phyloP scores from a whole-genome alignment of 306 rosid species.

The Begonia masoniana region DNA sequence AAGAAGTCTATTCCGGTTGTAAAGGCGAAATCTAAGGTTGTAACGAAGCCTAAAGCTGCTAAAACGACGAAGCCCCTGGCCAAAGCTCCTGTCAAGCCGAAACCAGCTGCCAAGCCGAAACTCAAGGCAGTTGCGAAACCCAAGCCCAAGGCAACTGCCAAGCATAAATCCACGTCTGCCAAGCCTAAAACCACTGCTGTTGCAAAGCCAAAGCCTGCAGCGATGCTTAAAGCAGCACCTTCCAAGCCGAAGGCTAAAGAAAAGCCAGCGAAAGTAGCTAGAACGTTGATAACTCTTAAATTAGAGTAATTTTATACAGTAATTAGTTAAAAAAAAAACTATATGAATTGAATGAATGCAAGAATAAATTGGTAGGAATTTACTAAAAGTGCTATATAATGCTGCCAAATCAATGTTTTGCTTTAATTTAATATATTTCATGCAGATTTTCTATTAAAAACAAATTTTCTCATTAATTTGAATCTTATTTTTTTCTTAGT shows the following conservation, averaged over 20 bases:
- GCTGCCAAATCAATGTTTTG: no score
- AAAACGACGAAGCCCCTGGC: background rate
- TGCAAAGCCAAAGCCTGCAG: slow-evolving; percentile 20
- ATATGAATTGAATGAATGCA: no score
- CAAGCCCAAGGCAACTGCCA: slow-evolving; percentile 15
- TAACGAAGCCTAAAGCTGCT: slow-evolving; percentile 7
- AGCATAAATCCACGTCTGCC: slow-evolving; percentile 11
- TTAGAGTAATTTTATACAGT: no score
- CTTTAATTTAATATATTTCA: no score
- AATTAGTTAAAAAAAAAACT: no score
- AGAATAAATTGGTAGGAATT: no score
- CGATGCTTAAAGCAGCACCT: slow-evolving; percentile 20
- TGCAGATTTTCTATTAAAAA: no score
- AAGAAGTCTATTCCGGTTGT: slow-evolving; percentile 21
- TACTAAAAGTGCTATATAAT: no score
- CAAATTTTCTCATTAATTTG: no score
- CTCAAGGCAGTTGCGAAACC: slow-evolving; percentile 13
- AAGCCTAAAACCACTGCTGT: slow-evolving; percentile 22
- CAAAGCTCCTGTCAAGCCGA: slow-evolving; percentile 17
- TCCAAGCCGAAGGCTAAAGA: slow-evolving; percentile 35
- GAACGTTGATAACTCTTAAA: no score
- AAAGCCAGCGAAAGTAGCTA: slow-evolving; percentile 41
- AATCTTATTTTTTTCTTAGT: no score
- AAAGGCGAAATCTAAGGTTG: slow-evolving; percentile 28
- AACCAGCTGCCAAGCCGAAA: slow-evolving; percentile 18